Conservation (phyloP, 371 early-diverging fungal genomes). For the Dichotomocladium elegans region DNA sequence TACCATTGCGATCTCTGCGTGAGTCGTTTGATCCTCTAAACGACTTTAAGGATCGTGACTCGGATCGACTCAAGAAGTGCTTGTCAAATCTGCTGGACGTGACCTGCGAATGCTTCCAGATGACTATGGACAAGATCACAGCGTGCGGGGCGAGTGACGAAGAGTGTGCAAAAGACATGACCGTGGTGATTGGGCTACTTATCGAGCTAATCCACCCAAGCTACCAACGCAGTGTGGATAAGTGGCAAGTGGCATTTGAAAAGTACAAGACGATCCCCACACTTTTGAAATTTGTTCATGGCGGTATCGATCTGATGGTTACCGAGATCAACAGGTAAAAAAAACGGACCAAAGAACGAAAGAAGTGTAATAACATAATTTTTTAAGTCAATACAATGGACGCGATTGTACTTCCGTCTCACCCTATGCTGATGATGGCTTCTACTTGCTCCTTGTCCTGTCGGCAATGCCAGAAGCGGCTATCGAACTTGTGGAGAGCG, state of each 20-base stretch:
- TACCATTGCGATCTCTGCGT: conserved; percentile 30
- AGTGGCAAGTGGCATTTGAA: conserved; percentile 24
- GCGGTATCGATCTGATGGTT: conserved; percentile 28
- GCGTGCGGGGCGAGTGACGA: conserved; percentile 15
- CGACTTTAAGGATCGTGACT: conserved; percentile 4
- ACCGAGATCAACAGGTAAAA: conserved; percentile 35
- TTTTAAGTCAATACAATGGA: conserved; percentile 17
- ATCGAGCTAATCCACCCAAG: conserved; percentile 26
- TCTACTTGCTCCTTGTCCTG: conserved; percentile 31
- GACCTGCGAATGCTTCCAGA: conserved; percentile 31
- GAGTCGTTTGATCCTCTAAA: conserved; percentile 7
- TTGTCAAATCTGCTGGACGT: conserved; percentile 13
- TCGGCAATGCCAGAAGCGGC: conserved; percentile 33
- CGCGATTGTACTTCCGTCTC: conserved; percentile 22
- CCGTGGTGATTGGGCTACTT: conserved; percentile 26
- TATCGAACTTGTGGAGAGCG: conserved; percentile 16
- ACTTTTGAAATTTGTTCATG: conserved; percentile 19
- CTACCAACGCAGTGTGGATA: conserved; percentile 13
- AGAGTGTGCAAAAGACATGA: conserved; percentile 33
- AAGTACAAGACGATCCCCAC: conserved; percentile 22
- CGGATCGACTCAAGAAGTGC: conserved; percentile 1
- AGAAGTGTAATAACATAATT: not conserved
- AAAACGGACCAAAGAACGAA: not conserved
- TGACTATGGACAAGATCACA: conserved; percentile 21
- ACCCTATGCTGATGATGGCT: conserved; percentile 38